Base-by-base conservation (phyloP, 345 rosid species). In the Brassica cretica region DNA sequence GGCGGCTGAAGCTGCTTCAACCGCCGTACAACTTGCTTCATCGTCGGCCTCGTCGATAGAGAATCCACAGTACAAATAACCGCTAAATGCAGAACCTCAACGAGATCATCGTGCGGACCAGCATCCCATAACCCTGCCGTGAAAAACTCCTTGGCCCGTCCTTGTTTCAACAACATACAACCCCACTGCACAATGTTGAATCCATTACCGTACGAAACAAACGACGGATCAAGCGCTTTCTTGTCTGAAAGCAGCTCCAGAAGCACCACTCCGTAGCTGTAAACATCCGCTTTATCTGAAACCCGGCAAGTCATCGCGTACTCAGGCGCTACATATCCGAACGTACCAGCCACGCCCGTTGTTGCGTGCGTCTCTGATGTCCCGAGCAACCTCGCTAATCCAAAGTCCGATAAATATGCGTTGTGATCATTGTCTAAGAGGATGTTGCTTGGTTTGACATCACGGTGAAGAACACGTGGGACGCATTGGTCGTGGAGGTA, bases 41-140 rank as follows among this genome's bases (percentile, higher is more conserved):
- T 49, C 56, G 56, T 49, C 18, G 56, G 56, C 56, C 56, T 49
- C 18, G 56, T 49, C 56, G 56, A 49, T 49, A 49, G 56, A 49
- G 56, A 49, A 49, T 49, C 56, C 56, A 49, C 56, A 49, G 56
- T 49, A 49, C 56, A 49, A 1, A 49, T 49, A 49, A 49, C 56
- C 0, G 56, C 56, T 49, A 49, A 49, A 49, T 49, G 56, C 56
- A 49, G 56, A 49, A 49, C 56, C 56, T 49, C 56, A 49, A 49
- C 56, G 56, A 49, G 56, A 49, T 49, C 56, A 49, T 49, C 56
- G 56, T 49, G 56, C 56, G 56, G 56, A 49, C 56, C 56, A 49
- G 56, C 56, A 49, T 49, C 56, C 56, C 56, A 49, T 49, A 49
- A 49, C 5, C 56, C 56, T 1, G 56, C 56, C 56, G 56, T 49